phyloP scores from a whole-genome alignment of 139 green algal genomes.

The Tetradesmus lagerheimii region DNA sequence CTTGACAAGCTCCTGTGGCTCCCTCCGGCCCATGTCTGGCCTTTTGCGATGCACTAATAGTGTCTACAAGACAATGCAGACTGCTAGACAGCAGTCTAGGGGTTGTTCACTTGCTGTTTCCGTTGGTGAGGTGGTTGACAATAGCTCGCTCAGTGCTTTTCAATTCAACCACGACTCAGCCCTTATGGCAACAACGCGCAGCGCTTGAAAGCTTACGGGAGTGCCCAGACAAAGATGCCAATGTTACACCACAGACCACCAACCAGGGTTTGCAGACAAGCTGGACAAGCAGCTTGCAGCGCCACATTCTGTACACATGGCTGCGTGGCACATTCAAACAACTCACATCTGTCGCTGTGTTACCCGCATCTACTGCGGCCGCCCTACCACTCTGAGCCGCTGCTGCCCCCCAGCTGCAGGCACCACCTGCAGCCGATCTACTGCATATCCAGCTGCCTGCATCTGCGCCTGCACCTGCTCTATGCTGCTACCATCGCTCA shows the following conservation, averaged over 20 bases:
- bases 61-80: no score
- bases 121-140: not conserved
- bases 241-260: not conserved
- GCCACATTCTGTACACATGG: no score
- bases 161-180: no score
- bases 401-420: not conserved
- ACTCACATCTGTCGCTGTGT: no score
- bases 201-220: no score
- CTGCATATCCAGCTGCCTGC: slow-evolving; percentile 15
- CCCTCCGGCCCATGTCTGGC: not conserved
- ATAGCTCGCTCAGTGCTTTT: not conserved
- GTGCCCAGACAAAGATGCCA: not conserved
- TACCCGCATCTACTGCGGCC: not conserved
- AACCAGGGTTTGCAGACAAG: not conserved
- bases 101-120: not conserved
- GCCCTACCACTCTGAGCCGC: not conserved
- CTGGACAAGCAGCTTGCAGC: not conserved
- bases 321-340: no score
- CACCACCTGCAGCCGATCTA: not conserved
- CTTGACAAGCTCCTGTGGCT: not conserved
- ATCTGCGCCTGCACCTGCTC: not conserved
- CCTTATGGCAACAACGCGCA: no score
- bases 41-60: no score
- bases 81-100: no score
- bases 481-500: not conserved